Base-by-base conservation (phyloP, 2,329 filamentous ascomycete genomes). In the Phialemoniopsis sp. region DNA sequence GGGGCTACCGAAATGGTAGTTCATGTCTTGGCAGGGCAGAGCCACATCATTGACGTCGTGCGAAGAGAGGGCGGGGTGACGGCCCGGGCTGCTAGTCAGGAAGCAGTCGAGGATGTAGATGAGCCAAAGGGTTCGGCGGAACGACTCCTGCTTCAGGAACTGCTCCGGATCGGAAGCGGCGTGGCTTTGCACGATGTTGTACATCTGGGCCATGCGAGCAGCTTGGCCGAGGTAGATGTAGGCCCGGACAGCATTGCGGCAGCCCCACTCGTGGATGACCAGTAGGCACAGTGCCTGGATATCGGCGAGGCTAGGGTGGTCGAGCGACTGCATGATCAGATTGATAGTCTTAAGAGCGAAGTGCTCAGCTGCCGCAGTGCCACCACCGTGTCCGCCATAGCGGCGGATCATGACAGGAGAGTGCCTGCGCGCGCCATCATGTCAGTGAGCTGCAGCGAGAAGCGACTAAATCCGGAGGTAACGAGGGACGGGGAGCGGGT, bases 121-220 rank as follows among this genome's bases (percentile, higher is more conserved):
- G 39, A 81, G 65, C 77, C 77, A 81, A 36, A 81, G 58, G 3
- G 76, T 79, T 29, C 77, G 75, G 37, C 77, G 74, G 55, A 79
- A 75, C 1, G 75, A 77, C 55, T 81, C 77, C 35, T 80, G 76
- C 46, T 76, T 73, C 12, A 79, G 67, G 53, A 80, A 81, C 49
- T 75, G 72, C 48, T 80, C 76, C n/a, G 70, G 68, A 31, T 76
- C 73, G 29, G 60, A 56, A 13, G 67, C 63, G 32, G 64, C 59
- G 47, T 75, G 75, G 31, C 67, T 68, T 10, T 26, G 73, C 34
- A 80, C 68, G 40, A 81, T 73, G 46, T 75, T 70, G 50, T 74
- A 79, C 77, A 81, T 81, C 60, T 81, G 77, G 26, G 77, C 68
- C 76, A 81, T 80, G 43, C 77, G 73, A n/a, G 75, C 71, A 26